Evolutionary conservation across 257 asterid genomes (phyloP).

Genomic region (Verbascum thapsus): DNA sequence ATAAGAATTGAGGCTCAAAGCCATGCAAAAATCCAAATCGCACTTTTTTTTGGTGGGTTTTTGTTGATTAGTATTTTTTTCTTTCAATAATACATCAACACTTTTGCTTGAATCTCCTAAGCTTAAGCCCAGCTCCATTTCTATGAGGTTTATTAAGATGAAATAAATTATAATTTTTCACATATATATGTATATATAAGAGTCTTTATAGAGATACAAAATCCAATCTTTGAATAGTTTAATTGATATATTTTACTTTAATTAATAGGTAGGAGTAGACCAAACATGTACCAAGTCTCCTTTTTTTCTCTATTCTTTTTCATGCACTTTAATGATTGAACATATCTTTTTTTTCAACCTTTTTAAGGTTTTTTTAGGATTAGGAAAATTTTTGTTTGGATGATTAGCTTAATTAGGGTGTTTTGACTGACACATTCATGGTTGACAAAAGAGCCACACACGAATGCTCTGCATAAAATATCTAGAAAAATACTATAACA

Average conservation of each 20-base stretch:
- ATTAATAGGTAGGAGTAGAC: slow-evolving; percentile 43
- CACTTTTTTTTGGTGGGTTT: slow-evolving; percentile 15
- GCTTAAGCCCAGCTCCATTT: slow-evolving; percentile 76
- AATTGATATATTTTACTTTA: too few species aligned
- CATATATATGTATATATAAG: slow-evolving; percentile 16
- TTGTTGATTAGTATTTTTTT: slow-evolving; percentile 15
- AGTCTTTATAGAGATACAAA: slow-evolving; percentile 53
- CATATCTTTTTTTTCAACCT: slow-evolving; percentile 22
- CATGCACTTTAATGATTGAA: slow-evolving; percentile 32
- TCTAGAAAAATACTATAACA: too few species aligned
- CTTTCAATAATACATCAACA: slow-evolving; percentile 31
- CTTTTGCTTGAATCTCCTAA: slow-evolving; percentile 59
- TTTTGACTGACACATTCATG: slow-evolving; percentile 65
- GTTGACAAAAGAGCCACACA: slow-evolving; percentile 60
- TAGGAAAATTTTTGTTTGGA: slow-evolving; percentile 28
- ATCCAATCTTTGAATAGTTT: slow-evolving; percentile 41
- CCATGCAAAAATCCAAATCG: slow-evolving; percentile 54
- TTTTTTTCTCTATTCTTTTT: slow-evolving; percentile 20
- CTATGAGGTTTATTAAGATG: too few species aligned
- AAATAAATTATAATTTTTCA: too few species aligned
- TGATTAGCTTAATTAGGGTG: slow-evolving; percentile 46
- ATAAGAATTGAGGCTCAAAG: slow-evolving; percentile 45
- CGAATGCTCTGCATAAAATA: slow-evolving; percentile 52
- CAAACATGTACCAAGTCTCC: slow-evolving; percentile 39
- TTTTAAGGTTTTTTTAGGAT: slow-evolving; percentile 31